Evolutionary conservation across 1,139 yeast genomes (phyloP), one percentile per base, ranked within the genome.

Genomic region (Geotrichum klebahnii): DNA sequence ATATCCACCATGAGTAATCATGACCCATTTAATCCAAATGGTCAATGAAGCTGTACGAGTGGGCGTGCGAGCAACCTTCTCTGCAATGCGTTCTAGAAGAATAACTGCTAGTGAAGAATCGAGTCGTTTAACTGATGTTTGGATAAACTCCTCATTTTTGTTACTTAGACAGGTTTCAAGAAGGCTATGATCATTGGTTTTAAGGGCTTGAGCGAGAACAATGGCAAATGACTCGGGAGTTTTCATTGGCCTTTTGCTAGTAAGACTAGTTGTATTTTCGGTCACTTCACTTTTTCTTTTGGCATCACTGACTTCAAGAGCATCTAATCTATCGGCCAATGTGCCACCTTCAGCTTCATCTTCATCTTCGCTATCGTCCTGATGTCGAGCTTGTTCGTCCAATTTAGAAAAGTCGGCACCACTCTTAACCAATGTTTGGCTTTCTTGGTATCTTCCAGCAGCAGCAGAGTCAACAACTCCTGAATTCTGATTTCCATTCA

Each of bases 11-110:
- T 92, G 98, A 36, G 85, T 80, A 42, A 92, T 82, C 61, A 92
- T 74, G 46, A 90, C 82, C 94, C 96, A 90, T 66, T 89, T 87
- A 57, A 90, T 81, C 98, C 98, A 92, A 44, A 80, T 76, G 57
- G 84, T 83, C 56, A 92, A 73, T 53, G 82, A 83, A 35, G 84
- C 86, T 57, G 88, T 89, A 58, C 88, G 78, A 52, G 74, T 70
- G 5, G 81, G 78, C 26, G 75, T 73, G 60, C 94, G 78, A 8
- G 90, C 82, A 53, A 88, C 79, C 65, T 87, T 79, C 64, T 89
- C 96, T 1, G 96, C 89, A 32, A 92, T 71, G 61, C 90, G 77
- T 63, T 89, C 96, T 57, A 92, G 73, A 39, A 92, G 73, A 8
- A 78, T 67, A 12, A 88, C 87, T 0, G 95, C 92, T 48, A 85